Base-by-base conservation (phyloP, 148 eudicot species). In the Talinum fruticosum region DNA sequence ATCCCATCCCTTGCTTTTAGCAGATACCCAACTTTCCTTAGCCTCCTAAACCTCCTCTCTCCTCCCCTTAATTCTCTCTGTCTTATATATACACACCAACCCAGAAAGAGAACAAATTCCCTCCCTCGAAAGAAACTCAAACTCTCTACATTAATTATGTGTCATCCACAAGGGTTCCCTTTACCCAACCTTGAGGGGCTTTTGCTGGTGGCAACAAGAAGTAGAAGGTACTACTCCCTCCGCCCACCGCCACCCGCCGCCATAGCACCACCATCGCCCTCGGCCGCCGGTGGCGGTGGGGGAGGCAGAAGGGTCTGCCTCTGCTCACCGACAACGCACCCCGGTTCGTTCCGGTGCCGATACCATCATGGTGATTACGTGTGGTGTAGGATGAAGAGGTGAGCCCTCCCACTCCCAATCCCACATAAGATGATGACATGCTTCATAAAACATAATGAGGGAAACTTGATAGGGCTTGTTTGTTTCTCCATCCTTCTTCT, bases 271-370 rank as follows among this genome's bases (percentile, higher is more conserved):
- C 8, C 45, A 0, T 12, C 45, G 10, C 6, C 45, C 5, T 8
- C 10, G 8, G 45, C 8, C 32, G 68, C 24, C 53, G 14, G 69
- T 38, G 61, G 51, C 0, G 66, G 68, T 19, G 82, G 82, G 2
- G 83, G 81, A 2, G 68, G 75, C 29, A 64, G 76, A 26, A 79
- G 69, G 78, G 80, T 69, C 69, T 91, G 96, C 37, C 16, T 87
- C 57, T 91, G 96, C 75, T 91, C 96, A 14, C 96, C 96, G 18
- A 91, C 96, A 8, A 87, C 66, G 51, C 96, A 91, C 71, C 92
- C 89, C 1, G 90, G 96, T 14, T 91, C 96, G 2, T 91, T 91
- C 72, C 82, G 92, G 54, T 91, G 96, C 79, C 84, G 91, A 80
- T 75, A 86, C 72, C 96, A 91, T 76, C 91, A 79, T 36, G 83